These are phyloP conservation scores for Xylaria castorea DNA, from an alignment of 495 filamentous ascomycete genomes.

Conservation along the genomic window DNA sequence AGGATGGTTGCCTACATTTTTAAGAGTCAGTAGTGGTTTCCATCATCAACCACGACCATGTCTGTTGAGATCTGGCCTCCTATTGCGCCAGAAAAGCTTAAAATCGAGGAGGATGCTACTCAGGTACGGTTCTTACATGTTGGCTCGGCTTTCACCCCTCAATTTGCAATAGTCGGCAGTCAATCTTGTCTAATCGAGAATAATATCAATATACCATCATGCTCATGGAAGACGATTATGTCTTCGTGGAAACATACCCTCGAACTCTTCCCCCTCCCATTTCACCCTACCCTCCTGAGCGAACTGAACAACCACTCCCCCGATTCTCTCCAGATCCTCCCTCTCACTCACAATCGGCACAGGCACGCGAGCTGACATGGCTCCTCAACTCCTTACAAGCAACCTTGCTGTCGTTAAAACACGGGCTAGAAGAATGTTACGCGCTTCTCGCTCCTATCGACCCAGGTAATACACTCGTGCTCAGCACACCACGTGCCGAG, in stretches of 20 bases:
- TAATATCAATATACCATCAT: conserved; percentile 27
- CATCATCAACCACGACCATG: conserved; percentile 56
- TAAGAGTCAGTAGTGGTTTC: conserved; percentile 20
- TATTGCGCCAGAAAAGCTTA: conserved; percentile 67
- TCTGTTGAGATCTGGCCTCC: conserved; percentile 80
- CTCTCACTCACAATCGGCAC: conserved; percentile 28
- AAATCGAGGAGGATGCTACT: conserved; percentile 69
- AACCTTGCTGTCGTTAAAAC: conserved; percentile 76
- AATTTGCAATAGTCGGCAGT: background rate
- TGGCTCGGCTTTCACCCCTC: background rate
- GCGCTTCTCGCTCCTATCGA: conserved; percentile 82
- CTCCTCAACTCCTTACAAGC: conserved; percentile 79
- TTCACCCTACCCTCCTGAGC: conserved; percentile 31
- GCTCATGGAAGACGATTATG: conserved; percentile 41
- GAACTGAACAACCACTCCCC: conserved; percentile 9
- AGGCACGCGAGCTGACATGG: conserved; percentile 79
- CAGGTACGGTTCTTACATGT: conserved; percentile 57
- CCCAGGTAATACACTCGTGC: conserved; percentile 81
- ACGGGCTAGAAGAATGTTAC: conserved; percentile 87
- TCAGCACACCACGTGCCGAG: conserved; percentile 88
- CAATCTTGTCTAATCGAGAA: background rate
- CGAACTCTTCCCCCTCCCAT: background rate
- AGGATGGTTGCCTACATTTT: conserved; percentile 21
- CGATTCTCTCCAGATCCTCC: background rate
- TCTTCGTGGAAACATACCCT: conserved; percentile 41